These are phyloP conservation scores for Papiliotrema fonsecae DNA, from an alignment of 1,284 basidiomycete genomes.

Conservation along the genomic window DNA sequence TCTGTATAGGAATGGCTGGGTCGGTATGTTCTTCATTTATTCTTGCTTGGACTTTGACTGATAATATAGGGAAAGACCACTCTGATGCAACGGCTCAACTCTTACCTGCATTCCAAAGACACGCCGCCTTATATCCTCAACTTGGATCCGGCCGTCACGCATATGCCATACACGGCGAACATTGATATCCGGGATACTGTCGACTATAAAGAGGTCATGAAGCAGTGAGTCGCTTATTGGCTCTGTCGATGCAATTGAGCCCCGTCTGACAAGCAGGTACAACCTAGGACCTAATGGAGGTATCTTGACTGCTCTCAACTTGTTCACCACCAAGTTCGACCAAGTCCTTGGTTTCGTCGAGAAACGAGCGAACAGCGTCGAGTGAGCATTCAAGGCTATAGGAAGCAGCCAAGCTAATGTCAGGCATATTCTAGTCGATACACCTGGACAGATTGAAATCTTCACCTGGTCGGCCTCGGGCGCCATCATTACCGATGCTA, in stretches of 20 bases:
- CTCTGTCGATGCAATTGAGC: no score
- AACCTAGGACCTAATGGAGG: constrained; percentile 97
- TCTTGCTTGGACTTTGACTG: background rate
- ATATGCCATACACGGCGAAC: constrained; percentile 88
- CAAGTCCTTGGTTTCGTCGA: constrained; percentile 91
- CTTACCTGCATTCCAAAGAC: constrained; percentile 63
- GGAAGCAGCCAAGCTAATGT: background rate
- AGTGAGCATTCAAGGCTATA: constrained; percentile 56
- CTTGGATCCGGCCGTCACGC: constrained; percentile 90
- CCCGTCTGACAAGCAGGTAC: constrained; percentile 59
- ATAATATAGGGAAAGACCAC: constrained; percentile 83
- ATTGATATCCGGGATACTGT: constrained; percentile 98
- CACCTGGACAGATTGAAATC: constrained; percentile 98
- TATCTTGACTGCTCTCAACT: constrained; percentile 91
- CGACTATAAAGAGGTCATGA: constrained; percentile 98
- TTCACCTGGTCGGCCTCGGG: constrained; percentile 99
- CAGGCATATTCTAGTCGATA: constrained; percentile 91
- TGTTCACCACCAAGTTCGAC: constrained; percentile 99
- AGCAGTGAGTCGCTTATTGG: constrained; percentile 67
- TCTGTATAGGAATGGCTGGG: constrained; percentile 61
- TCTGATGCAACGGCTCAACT: constrained; percentile 88
- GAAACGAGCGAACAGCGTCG: constrained; percentile 78
- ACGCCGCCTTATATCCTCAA: constrained; percentile 91
- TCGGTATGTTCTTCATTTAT: constrained; percentile 31
- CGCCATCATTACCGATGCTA: constrained; percentile 96